These are phyloP conservation scores for Claviceps citrina DNA, from an alignment of 2,329 filamentous ascomycete genomes.

Conservation along the genomic window DNA sequence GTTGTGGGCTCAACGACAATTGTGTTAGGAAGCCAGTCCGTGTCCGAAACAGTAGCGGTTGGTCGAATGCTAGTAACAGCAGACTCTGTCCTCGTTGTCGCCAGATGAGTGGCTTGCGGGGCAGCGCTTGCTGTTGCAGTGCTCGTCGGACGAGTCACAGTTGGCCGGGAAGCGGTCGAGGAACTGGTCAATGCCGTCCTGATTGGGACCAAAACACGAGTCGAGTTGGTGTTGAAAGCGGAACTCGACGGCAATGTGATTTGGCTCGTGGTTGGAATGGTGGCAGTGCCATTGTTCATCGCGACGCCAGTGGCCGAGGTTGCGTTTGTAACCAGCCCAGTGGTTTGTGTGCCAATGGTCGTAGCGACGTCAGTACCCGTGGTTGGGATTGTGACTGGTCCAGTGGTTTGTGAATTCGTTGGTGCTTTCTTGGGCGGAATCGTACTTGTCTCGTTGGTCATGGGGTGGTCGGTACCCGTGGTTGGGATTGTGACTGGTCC, in stretches of 20 bases:
- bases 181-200: not conserved
- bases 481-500: constrained; percentile 1
- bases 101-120: constrained; percentile 4
- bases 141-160: constrained; percentile 6
- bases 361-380: constrained; percentile 3
- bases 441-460: constrained; percentile 4
- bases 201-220: not conserved
- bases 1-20: constrained; percentile 40
- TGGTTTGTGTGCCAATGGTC: too few relatives aligned
- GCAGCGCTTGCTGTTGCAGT: constrained; percentile 11
- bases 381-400: constrained; percentile 1
- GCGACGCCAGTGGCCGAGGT: too few relatives aligned
- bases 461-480: constrained; percentile 2
- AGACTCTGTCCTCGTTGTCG: constrained; percentile 4
- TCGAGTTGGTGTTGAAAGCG: constrained; percentile 5
- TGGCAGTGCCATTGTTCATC: constrained; percentile 3
- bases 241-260: constrained; percentile 5
- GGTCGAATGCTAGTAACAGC: constrained; percentile 26
- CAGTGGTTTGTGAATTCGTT: not conserved
- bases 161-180: not conserved
- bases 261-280: not conserved
- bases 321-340: too few relatives aligned
- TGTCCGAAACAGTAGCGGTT: constrained; percentile 28
- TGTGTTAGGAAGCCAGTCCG: constrained; percentile 41
- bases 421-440: not conserved